A percentile compares a stretch with the other conserved stretches of the same genome.
Evolutionary conservation across 768 basidiomycete species (phyloP).

Genomic region (Amanita rubescens): DNA sequence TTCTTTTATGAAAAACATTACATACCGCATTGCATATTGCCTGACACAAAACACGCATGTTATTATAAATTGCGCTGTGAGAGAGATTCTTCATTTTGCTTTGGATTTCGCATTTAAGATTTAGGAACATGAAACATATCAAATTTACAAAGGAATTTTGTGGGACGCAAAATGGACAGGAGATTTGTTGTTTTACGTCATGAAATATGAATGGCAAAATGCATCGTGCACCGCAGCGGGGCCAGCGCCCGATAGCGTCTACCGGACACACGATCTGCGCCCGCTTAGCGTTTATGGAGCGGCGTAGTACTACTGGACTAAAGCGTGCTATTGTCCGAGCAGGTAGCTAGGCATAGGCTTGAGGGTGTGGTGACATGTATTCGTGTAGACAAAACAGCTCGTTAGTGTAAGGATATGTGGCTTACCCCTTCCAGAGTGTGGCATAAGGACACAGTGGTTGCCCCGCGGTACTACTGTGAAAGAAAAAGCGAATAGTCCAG

Average conservation of each 20-base stretch:
- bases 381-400: conserved; percentile 80
- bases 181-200: neutral
- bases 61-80: neutral
- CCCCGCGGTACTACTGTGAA: conserved; percentile 64
- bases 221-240: no score
- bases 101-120: neutral
- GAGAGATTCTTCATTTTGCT: neutral
- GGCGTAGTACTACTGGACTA: no score
- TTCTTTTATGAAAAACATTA: neutral
- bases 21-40: neutral
- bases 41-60: neutral
- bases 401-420: conserved; percentile 78
- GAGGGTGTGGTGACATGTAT: conserved; percentile 71
- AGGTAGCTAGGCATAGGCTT: conserved; percentile 34
- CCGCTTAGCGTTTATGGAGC: no score
- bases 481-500: conserved; percentile 79
- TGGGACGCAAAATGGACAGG: neutral
- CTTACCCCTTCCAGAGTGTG: conserved; percentile 76
- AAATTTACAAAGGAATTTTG: neutral
- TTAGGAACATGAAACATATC: neutral
- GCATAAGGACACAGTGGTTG: conserved; percentile 63
- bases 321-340: no score
- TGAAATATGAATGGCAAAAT: neutral
- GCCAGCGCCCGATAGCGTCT: neutral
- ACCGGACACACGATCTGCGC: neutral